Conservation (phyloP, 441 rosid genomes). For the Heliophila coronopifolia region DNA sequence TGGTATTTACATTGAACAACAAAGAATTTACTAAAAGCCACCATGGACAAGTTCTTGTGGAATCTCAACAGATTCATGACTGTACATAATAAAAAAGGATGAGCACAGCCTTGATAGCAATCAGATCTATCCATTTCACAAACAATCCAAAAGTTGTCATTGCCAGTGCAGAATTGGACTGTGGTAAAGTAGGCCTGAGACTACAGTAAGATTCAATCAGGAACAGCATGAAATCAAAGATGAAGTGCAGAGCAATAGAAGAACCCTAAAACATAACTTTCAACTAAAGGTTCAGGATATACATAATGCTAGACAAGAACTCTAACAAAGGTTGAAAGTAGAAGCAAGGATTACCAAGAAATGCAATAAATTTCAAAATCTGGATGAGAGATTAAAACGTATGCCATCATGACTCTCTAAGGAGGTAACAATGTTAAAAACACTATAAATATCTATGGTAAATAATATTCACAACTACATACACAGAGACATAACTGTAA, state of each 20-base stretch:
- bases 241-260: slow-evolving; percentile 11
- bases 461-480: slow-evolving; percentile 4
- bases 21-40: slow-evolving; percentile 17
- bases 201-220: slow-evolving; percentile 29
- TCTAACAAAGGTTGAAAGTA: slow-evolving; percentile 11
- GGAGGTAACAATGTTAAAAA: slow-evolving; percentile 4
- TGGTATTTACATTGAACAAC: slow-evolving; percentile 16
- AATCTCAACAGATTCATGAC: slow-evolving; percentile 14
- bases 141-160: slow-evolving; percentile 23
- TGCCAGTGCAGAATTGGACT: slow-evolving; percentile 30
- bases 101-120: slow-evolving; percentile 26
- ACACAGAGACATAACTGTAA: slow-evolving; percentile 9
- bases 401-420: slow-evolving; percentile 8
- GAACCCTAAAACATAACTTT: background rate
- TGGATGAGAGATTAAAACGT: slow-evolving; percentile 3
- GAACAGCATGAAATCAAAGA: slow-evolving; percentile 31
- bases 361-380: background rate
- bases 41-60: slow-evolving; percentile 19
- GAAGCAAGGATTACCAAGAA: slow-evolving; percentile 1
- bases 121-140: slow-evolving; percentile 28
- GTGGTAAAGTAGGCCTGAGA: slow-evolving; percentile 29
- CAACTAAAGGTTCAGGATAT: slow-evolving; percentile 7
- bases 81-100: slow-evolving; percentile 8
- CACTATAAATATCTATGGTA: background rate
- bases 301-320: slow-evolving; percentile 14